phyloP scores from a whole-genome alignment of 164 flowering plant species.

The Warburgia ugandensis region DNA sequence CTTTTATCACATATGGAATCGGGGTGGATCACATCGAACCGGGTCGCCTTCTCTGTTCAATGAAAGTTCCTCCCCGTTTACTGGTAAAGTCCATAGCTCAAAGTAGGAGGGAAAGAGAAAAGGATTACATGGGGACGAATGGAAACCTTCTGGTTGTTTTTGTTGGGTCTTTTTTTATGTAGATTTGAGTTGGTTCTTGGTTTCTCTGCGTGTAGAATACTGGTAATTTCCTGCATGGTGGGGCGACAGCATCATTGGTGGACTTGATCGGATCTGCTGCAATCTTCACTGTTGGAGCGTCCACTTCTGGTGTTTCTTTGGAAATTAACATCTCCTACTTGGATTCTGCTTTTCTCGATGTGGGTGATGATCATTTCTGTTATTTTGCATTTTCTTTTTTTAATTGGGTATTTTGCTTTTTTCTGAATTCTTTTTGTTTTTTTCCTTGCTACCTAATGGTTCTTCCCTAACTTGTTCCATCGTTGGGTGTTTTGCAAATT shows the following conservation, averaged over 20 bases:
- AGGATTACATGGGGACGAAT: background rate
- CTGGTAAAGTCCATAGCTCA: background rate
- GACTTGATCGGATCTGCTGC: constrained; percentile 16
- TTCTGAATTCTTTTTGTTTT: too few relatives aligned
- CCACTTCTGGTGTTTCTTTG: constrained; percentile 7
- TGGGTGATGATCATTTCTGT: background rate
- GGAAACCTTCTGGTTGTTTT: background rate
- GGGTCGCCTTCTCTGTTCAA: constrained; percentile 15
- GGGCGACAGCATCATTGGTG: constrained; percentile 16
- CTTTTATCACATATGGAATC: constrained; percentile 9
- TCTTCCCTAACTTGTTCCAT: too few relatives aligned
- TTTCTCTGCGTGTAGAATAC: constrained; percentile 6
- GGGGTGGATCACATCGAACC: constrained; percentile 9
- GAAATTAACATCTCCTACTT: constrained; percentile 16
- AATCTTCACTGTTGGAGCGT: constrained; percentile 10
- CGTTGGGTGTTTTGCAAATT: too few relatives aligned
- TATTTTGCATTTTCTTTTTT: background rate
- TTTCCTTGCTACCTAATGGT: too few relatives aligned
- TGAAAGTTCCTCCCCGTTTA: constrained; percentile 9
- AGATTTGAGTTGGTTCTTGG: background rate
- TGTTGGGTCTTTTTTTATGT: background rate
- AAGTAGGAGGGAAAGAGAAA: background rate
- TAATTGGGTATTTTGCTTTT: background rate
- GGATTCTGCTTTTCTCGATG: constrained; percentile 16
- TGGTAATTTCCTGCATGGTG: constrained; percentile 14